Evolutionary conservation across 768 basidiomycete species (phyloP).

Genomic region (Mycena vulgaris): DNA sequence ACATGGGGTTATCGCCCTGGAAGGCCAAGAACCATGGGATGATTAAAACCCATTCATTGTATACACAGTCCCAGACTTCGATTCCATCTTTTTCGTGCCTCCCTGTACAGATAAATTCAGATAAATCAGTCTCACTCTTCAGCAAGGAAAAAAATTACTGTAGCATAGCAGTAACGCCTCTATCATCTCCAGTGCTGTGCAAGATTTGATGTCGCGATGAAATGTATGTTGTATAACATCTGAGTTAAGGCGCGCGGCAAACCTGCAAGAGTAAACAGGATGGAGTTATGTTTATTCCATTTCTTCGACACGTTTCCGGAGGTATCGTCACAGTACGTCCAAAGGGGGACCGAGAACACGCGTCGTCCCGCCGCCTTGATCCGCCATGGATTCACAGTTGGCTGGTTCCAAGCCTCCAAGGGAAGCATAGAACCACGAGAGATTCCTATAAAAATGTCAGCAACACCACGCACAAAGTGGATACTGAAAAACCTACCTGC

Average conservation of each 20-base stretch:
- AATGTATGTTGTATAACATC: neutral
- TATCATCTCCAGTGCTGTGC: neutral
- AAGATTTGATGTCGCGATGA: neutral
- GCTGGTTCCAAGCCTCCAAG: neutral
- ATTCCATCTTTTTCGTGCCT: neutral
- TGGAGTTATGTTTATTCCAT: slow-evolving; percentile 47
- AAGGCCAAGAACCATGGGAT: slow-evolving; percentile 22
- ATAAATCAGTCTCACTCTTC: neutral
- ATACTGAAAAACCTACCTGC: neutral
- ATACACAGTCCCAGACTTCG: neutral
- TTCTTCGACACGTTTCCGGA: slow-evolving; percentile 47
- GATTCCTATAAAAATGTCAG: neutral
- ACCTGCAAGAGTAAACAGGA: slow-evolving; percentile 44
- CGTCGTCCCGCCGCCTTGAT: neutral
- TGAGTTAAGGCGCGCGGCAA: neutral
- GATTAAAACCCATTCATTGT: slow-evolving; percentile 30
- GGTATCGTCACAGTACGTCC: slow-evolving; percentile 46
- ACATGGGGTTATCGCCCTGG: slow-evolving; percentile 37
- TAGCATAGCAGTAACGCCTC: neutral
- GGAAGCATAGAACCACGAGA: neutral
- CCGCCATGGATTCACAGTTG: neutral
- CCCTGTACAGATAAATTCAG: neutral
- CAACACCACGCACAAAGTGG: neutral
- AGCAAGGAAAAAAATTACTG: neutral
- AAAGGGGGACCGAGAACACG: slow-evolving; percentile 33